phyloP scores from a whole-genome alignment of 2,329 filamentous ascomycete genomes.

The Cercospora berteroae region DNA sequence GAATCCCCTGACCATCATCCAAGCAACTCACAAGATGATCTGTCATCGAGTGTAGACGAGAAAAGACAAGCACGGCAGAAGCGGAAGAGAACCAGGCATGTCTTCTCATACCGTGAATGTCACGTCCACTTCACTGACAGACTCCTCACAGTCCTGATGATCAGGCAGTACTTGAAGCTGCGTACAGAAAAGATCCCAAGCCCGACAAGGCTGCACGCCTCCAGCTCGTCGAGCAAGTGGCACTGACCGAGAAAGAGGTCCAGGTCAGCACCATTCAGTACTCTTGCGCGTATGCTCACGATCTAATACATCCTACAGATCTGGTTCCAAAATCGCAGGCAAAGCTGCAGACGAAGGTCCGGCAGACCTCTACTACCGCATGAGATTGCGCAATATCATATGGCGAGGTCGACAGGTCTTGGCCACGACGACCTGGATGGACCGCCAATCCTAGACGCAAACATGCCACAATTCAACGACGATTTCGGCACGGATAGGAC shows the following conservation, averaged over 20 bases:
- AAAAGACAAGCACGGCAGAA: conserved; percentile 61
- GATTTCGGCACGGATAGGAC: not conserved
- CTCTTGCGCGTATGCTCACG: not conserved
- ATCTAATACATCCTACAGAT: conserved; percentile 58
- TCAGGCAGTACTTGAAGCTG: conserved; percentile 81
- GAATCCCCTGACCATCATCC: not conserved
- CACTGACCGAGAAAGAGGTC: conserved; percentile 91
- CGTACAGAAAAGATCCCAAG: conserved; percentile 81
- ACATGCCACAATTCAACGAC: not conserved
- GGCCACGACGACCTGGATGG: not conserved
- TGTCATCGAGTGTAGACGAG: conserved; percentile 55
- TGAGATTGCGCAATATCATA: conserved; percentile 58
- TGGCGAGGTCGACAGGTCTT: conserved; percentile 25
- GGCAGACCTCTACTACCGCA: conserved; percentile 71
- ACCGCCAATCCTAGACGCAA: not conserved
- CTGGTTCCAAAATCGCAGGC: conserved; percentile 94
- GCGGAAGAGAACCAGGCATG: conserved; percentile 60
- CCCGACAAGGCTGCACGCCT: conserved; percentile 86
- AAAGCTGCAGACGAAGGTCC: conserved; percentile 87
- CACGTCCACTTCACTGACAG: not conserved
- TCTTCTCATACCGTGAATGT: not conserved
- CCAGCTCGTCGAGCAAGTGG: conserved; percentile 79
- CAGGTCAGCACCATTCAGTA: conserved; percentile 62
- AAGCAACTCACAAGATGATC: conserved; percentile 5
- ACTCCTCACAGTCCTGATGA: conserved; percentile 69